phyloP scores from a whole-genome alignment of 805 yeast species.

The Candida succiphila region DNA sequence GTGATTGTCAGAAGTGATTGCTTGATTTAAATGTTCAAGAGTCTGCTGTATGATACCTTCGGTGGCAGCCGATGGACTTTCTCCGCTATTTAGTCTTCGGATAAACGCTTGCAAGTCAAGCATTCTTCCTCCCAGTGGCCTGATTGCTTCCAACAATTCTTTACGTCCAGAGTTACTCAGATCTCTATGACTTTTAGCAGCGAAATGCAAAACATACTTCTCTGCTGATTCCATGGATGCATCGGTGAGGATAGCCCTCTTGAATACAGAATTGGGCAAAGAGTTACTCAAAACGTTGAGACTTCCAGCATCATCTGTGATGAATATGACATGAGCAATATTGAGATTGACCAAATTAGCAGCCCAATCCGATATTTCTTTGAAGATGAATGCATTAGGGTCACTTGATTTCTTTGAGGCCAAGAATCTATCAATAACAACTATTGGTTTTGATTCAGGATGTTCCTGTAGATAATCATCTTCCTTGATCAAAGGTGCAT shows the following conservation, averaged over 20 bases:
- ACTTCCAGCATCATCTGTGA: conserved; percentile 80
- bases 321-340: conserved; percentile 80
- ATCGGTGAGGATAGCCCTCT: conserved; percentile 65
- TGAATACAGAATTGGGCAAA: conserved; percentile 82
- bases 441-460: conserved; percentile 78
- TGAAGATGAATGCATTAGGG: conserved; percentile 55
- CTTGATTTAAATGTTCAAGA: conserved; percentile 79
- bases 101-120: conserved; percentile 85
- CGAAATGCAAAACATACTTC: conserved; percentile 53
- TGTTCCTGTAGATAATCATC: conserved; percentile 79
- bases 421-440: conserved; percentile 69
- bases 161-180: no score
- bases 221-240: conserved; percentile 66
- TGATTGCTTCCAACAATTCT: conserved; percentile 46
- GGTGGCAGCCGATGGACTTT: conserved; percentile 66
- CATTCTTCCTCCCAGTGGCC: conserved; percentile 91
- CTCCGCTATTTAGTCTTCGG: conserved; percentile 84
- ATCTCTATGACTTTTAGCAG: conserved; percentile 11
- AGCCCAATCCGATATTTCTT: conserved; percentile 83
- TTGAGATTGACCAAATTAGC: conserved; percentile 66
- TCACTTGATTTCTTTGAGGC: conserved; percentile 43
- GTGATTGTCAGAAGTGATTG: conserved; percentile 36
- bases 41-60: conserved; percentile 76
- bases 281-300: conserved; percentile 58
- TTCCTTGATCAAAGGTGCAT: conserved; percentile 35